phyloP scores from a whole-genome alignment of 305 asterid species.

The Fraxinus paxiana region DNA sequence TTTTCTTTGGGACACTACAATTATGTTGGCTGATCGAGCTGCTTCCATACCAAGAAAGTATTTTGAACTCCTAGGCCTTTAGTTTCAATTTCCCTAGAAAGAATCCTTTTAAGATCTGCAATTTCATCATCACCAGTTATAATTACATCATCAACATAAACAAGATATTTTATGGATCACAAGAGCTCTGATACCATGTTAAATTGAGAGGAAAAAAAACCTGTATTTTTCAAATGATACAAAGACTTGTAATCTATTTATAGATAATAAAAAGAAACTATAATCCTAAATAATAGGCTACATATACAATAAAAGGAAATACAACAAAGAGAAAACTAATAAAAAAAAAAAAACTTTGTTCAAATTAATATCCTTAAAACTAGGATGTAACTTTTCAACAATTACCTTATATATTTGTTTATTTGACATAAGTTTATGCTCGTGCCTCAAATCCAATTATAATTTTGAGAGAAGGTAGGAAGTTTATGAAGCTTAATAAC shows the following conservation, averaged over 20 bases:
- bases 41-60: neutral
- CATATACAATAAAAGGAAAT: neutral
- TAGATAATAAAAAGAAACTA: too few relatives aligned
- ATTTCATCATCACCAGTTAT: neutral
- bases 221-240: neutral
- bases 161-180: neutral
- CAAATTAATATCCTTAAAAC: neutral
- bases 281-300: neutral
- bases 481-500: neutral
- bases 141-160: neutral
- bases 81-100: neutral
- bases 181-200: neutral
- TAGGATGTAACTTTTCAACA: neutral
- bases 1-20: neutral
- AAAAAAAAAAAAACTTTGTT: neutral
- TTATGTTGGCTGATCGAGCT: neutral
- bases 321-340: neutral
- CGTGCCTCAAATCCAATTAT: conserved; percentile 12
- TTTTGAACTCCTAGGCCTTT: neutral
- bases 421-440: neutral
- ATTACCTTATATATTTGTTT: neutral
- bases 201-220: neutral
- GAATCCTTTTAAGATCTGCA: neutral
- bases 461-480: conserved; percentile 7
- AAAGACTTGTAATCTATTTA: neutral